Evolutionary conservation across 2,329 filamentous ascomycete genomes (phyloP).

Genomic region (Stagonosporopsis rhizophila): DNA sequence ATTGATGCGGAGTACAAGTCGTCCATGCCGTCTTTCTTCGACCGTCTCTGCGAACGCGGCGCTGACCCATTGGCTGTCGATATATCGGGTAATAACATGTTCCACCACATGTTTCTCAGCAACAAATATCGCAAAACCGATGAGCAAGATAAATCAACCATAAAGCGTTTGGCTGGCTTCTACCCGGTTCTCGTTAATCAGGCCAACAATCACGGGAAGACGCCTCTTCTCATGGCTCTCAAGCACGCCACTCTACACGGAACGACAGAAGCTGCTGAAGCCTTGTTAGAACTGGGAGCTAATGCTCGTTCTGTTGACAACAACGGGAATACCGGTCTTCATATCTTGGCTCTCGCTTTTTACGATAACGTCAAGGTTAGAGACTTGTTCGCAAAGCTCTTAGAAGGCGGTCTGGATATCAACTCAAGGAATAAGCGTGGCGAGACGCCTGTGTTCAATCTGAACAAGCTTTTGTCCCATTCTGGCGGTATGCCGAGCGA

Average conservation of each 20-base stretch:
- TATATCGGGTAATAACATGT: conserved; percentile 8
- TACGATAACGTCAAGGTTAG: background rate
- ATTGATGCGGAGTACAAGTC: background rate
- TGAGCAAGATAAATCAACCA: background rate
- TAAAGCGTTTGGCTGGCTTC: background rate
- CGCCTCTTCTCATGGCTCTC: background rate
- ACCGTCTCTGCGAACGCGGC: background rate
- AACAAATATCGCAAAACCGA: conserved; percentile 4
- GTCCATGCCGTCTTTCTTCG: background rate
- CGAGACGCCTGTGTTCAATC: conserved; percentile 27
- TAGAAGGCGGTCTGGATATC: conserved; percentile 16
- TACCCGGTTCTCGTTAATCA: background rate
- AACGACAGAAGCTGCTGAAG: conserved; percentile 1
- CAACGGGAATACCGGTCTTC: conserved; percentile 19
- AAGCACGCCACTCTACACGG: conserved; percentile 20
- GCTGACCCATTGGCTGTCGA: conserved; percentile 9
- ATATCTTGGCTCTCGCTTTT: conserved; percentile 15
- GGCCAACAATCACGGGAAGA: background rate
- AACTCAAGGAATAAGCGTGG: conserved; percentile 21
- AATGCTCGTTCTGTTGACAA: conserved; percentile 10
- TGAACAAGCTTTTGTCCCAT: background rate
- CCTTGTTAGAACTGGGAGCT: conserved; percentile 16
- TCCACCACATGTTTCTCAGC: conserved; percentile 20
- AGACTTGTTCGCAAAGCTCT: conserved; percentile 10
- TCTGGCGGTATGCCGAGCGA: background rate